Conservation (phyloP, 2,329 filamentous ascomycete species). For the Hymenoscyphus albidus region DNA sequence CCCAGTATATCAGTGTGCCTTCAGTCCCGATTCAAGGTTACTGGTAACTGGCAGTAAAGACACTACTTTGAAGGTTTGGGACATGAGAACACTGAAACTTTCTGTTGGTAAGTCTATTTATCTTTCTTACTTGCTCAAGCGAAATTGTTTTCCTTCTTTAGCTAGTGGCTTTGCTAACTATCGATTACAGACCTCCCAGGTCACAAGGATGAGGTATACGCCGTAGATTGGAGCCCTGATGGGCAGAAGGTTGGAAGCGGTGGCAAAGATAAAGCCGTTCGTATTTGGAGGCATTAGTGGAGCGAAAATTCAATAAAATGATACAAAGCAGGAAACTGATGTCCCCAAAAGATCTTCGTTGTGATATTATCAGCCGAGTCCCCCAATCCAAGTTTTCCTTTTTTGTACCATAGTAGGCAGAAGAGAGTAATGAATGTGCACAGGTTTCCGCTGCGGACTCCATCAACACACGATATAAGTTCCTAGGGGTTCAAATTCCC, state of each 20-base stretch:
- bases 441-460: no score
- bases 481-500: no score
- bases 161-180: conserved; percentile 11
- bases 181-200: conserved; percentile 69
- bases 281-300: conserved; percentile 58
- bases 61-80: conserved; percentile 65
- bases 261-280: conserved; percentile 81
- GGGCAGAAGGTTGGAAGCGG: conserved; percentile 86
- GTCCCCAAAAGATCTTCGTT: not conserved
- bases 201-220: conserved; percentile 89
- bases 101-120: conserved; percentile 40
- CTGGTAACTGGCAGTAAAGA: conserved; percentile 87
- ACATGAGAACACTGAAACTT: conserved; percentile 79
- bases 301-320: not conserved
- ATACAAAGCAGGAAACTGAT: not conserved
- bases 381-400: not conserved
- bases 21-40: conserved; percentile 87
- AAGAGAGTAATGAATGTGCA: no score
- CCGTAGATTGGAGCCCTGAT: conserved; percentile 91
- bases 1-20: conserved; percentile 87
- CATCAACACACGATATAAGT: no score
- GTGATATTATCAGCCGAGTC: not conserved
- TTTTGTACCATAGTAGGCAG: no score
- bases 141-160: not conserved
- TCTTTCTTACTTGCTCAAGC: not conserved